These are phyloP conservation scores for Cardamine resedifolia DNA, from an alignment of 345 rosid species.

Conservation along the genomic window DNA sequence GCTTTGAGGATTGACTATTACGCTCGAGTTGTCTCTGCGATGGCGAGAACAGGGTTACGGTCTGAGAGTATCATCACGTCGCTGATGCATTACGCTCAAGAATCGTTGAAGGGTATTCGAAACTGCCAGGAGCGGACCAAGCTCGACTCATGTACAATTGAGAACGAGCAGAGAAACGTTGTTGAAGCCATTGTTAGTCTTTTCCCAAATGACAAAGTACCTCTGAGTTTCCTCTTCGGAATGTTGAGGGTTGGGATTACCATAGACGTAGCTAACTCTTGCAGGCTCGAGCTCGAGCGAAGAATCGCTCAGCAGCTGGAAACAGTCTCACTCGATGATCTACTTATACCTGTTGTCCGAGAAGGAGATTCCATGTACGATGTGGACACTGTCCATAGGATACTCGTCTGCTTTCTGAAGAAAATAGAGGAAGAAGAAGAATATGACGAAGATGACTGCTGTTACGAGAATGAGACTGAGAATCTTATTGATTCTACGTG, in stretches of 20 bases:
- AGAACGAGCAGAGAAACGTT: slow-evolving; percentile 52
- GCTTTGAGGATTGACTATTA: slow-evolving; percentile 59
- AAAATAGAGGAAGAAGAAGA: slow-evolving; percentile 62
- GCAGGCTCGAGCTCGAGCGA: slow-evolving; percentile 70
- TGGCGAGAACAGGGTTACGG: slow-evolving; percentile 63
- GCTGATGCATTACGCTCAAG: slow-evolving; percentile 78
- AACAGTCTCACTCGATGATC: slow-evolving; percentile 69
- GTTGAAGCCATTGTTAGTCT: slow-evolving; percentile 70
- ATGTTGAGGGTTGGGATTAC: slow-evolving; percentile 65
- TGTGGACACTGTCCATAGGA: slow-evolving; percentile 68
- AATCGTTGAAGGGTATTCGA: slow-evolving; percentile 56
- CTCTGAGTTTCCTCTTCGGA: slow-evolving; percentile 77
- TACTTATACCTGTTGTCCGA: slow-evolving; percentile 70
- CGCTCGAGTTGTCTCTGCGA: slow-evolving; percentile 55
- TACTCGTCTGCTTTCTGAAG: slow-evolving; percentile 64
- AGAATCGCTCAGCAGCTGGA: slow-evolving; percentile 64
- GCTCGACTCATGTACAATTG: slow-evolving; percentile 26
- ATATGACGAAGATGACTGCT: not conserved
- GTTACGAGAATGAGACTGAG: slow-evolving; percentile 21
- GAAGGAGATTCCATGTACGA: slow-evolving; percentile 70
- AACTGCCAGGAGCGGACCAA: slow-evolving; percentile 48
- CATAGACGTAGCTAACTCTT: slow-evolving; percentile 49
- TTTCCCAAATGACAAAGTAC: slow-evolving; percentile 57
- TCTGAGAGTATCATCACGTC: slow-evolving; percentile 60
- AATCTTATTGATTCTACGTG: slow-evolving; percentile 40